Conservation (phyloP, 176 grass and related monocot genomes). For the Musa beccarii region DNA sequence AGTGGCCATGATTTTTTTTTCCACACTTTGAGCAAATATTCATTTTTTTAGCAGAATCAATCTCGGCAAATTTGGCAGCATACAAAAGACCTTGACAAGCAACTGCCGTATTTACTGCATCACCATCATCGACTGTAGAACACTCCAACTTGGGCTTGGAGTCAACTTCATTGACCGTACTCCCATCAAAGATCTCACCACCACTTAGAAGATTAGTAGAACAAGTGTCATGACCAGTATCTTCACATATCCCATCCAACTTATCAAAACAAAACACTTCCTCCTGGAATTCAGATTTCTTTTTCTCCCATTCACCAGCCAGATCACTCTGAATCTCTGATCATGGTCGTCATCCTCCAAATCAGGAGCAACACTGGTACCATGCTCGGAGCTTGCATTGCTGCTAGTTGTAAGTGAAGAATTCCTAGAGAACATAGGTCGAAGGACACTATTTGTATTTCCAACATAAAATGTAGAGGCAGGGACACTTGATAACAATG, state of each 20-base stretch:
- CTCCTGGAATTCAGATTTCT: constrained; percentile 36
- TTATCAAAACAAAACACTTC: constrained; percentile 84
- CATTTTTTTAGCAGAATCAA: constrained; percentile 18
- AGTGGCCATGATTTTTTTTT: constrained; percentile 25
- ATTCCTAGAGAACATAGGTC: constrained; percentile 53
- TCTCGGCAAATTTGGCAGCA: constrained; percentile 12
- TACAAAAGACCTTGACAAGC: constrained; percentile 21
- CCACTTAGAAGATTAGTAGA: constrained; percentile 5
- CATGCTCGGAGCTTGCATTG: constrained; percentile 56
- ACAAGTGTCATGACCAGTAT: constrained; percentile 15
- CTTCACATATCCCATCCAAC: constrained; percentile 55
- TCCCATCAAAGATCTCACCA: constrained; percentile 20
- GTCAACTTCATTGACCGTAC: constrained; percentile 5
- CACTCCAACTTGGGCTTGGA: constrained; percentile 18
- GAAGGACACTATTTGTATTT: constrained; percentile 41
- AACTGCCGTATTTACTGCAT: constrained; percentile 17
- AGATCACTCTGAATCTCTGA: constrained; percentile 22
- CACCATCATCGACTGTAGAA: constrained; percentile 22
- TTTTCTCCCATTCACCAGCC: constrained; percentile 42
- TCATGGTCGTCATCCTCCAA: constrained; percentile 37
- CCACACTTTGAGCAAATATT: constrained; percentile 52
- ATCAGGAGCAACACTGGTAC: constrained; percentile 39
- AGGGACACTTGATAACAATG: constrained; percentile 76
- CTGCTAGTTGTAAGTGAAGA: constrained; percentile 56
- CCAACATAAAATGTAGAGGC: constrained; percentile 42